Evolutionary conservation across 2,329 filamentous ascomycete species (phyloP), one percentile per base, ranked within the genome.

Genomic region (Elsinoe batatas): DNA sequence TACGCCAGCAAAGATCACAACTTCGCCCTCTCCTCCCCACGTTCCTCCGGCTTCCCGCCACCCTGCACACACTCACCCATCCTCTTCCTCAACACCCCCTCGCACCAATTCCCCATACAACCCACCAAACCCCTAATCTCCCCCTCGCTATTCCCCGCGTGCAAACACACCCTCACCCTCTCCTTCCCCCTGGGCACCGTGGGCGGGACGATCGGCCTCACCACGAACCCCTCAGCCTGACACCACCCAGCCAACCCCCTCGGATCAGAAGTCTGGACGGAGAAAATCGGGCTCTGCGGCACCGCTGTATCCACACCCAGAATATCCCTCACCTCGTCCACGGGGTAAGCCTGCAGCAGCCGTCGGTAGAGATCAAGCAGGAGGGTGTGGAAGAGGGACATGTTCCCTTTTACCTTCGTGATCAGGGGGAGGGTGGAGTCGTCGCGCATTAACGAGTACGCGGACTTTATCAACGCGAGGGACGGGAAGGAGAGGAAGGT

Each of bases 131-230:
- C 73, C 4, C 82, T 74, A 0, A 87, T 72, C 57, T 88, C 74
- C 3, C 72, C 69, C 5, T 70, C 58, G 0, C 79, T 83, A 59
- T 88, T 88, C 0, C 78, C 80, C 0, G 83, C 81, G 67, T 88
- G 85, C 2, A 88, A 65, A 65, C 84, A 87, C 0, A 88, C 72
- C 7, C 85, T 71, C 0, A 88, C 79, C 10, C 85, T 72, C 64
- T 87, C 82, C 4, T 72, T 79, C 0, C 84, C 83, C 1, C 65
- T 67, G 0, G 83, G 82, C 1, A 88, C 83, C 0, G 84, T 88
- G 0, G 85, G 85, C 1, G 82, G 75, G 57, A 87, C 81, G 13
- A 88, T 85, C 0, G 83, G 76, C 1, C 84, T 74, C 0, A 87
- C 79, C 42, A 83, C 72, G 56, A 80, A 82, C 0, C 82, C 81